Evolutionary conservation across 805 yeast species (phyloP).

Genomic region (Candida fluviatilis): DNA sequence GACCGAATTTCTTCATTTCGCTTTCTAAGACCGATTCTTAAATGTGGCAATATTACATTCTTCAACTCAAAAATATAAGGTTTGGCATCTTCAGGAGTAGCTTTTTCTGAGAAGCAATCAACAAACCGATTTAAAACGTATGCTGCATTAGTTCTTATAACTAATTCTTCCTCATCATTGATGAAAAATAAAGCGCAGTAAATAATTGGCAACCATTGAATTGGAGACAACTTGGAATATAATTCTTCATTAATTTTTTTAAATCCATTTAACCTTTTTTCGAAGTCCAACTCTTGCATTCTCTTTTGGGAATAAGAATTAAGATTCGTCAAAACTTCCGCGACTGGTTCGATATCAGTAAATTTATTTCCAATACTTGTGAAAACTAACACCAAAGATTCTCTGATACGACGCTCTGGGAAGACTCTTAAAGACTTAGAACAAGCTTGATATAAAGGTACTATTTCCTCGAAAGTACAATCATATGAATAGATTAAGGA

Average conservation of each 20-base stretch:
- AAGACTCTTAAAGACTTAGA: conserved; percentile 58
- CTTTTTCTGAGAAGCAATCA: conserved; percentile 44
- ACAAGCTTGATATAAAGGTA: conserved; percentile 44
- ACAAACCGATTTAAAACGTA: conserved; percentile 59
- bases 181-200: conserved; percentile 66
- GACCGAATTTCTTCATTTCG: conserved; percentile 55
- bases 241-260: conserved; percentile 55
- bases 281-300: conserved; percentile 76
- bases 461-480: conserved; percentile 49
- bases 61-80: conserved; percentile 42
- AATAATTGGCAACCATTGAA: conserved; percentile 79
- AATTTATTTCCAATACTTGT: conserved; percentile 53
- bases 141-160: conserved; percentile 75
- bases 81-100: conserved; percentile 18
- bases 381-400: conserved; percentile 57
- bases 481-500: conserved; percentile 50
- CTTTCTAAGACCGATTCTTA: conserved; percentile 64
- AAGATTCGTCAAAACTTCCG: conserved; percentile 54
- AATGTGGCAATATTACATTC: conserved; percentile 54
- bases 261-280: conserved; percentile 65
- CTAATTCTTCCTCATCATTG: conserved; percentile 72
- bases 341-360: conserved; percentile 39
- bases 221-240: conserved; percentile 39
- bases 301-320: conserved; percentile 64
- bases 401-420: conserved; percentile 59